Evolutionary conservation across 345 rosid species (phyloP).

Genomic region (Sonneratia caseolaris): DNA sequence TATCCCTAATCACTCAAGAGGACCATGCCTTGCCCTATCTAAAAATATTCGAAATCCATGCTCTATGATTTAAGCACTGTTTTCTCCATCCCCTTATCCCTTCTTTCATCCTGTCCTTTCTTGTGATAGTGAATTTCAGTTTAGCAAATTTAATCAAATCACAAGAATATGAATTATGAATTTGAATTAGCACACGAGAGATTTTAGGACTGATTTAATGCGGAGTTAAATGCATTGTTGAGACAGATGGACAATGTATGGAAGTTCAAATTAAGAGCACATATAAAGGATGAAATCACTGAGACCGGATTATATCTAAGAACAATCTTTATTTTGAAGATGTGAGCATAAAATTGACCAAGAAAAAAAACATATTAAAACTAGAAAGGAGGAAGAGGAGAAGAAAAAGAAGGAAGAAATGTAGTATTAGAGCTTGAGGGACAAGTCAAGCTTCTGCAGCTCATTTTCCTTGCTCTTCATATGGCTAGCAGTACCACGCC

Average conservation of each 20-base stretch:
- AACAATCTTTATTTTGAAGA: background rate
- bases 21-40: too few species aligned
- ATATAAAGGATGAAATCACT: background rate
- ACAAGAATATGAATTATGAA: slow-evolving; percentile 2
- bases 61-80: too few species aligned
- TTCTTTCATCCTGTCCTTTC: background rate
- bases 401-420: background rate
- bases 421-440: slow-evolving; percentile 60
- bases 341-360: background rate
- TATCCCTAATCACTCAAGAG: background rate
- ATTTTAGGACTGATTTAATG: background rate
- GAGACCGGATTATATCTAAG: background rate
- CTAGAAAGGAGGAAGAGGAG: background rate
- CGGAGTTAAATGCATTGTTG: background rate
- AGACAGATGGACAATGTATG: background rate
- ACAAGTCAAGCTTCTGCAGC: slow-evolving; percentile 71
- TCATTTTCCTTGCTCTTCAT: slow-evolving; percentile 51
- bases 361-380: background rate
- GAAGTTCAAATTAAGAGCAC: background rate
- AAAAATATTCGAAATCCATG: too few species aligned
- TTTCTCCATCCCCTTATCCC: background rate
- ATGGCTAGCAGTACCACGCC: slow-evolving; percentile 21
- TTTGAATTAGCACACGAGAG: slow-evolving; percentile 5
- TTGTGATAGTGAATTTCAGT: background rate
- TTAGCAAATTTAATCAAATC: background rate